Base-by-base conservation (phyloP, 345 rosid species). In the Hypericum androsaemum region DNA sequence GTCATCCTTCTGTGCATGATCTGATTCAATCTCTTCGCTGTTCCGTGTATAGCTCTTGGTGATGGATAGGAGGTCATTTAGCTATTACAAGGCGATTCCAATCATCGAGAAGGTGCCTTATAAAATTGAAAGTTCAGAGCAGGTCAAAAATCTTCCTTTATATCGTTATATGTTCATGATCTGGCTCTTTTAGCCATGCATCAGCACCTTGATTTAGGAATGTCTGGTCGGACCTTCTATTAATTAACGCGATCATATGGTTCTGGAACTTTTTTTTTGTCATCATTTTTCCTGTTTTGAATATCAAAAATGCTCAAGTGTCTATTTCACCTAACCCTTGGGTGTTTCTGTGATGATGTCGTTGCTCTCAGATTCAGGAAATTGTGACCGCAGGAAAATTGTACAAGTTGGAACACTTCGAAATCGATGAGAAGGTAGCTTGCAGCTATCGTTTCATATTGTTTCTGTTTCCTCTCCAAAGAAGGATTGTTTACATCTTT, bases 41-140 rank as follows among this genome's bases (percentile, higher is more conserved):
- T 40, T 62, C 46, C 60, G 37, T 56, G 64, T 16, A 65, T 66
- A 88, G 98, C 98, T 41, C 51, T 92, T 77, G 98, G 98, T 63
- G 98, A 92, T 14, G 96, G 96, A 92, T 68, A 67, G 95, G 16
- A 75, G 95, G 60, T 92, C 98, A 42, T 88, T 84, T 64, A 92
- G 96, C 86, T 88, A 92, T 68, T 53, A 85, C 79, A 88, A 92
- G 74, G 95, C 89, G 61, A 85, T 88, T 28, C 70, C 84, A 3
- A 88, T 84, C 43, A 77, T 84, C 63, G 98, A 87, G 76, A 90
- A 87, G 74, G 60, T 84, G 63, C 89, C 95, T 40, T 75, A 81
- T 61, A 82, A 67, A 77, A 82, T 92, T 68, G 86, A 81, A 71
- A 88, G 94, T 52, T 76, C 71, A 54, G 89, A 85, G 47, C 89